A percentile compares a stretch with the other conserved stretches of the same genome.
phyloP scores from a whole-genome alignment of 257 asterid species.

The Rauvolfia tetraphylla region DNA sequence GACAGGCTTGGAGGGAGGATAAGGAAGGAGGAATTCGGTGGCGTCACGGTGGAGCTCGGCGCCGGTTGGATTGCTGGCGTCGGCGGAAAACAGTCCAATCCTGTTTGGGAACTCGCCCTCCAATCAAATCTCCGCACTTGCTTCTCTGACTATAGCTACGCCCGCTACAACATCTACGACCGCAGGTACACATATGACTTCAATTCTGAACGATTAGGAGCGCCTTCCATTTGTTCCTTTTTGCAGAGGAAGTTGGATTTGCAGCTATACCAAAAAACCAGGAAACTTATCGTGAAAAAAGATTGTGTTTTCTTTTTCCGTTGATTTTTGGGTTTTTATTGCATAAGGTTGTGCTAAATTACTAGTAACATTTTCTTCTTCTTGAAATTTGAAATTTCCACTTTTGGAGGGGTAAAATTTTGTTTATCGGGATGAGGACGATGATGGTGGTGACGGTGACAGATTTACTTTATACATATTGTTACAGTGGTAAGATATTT shows the following conservation, averaged over 20 bases:
- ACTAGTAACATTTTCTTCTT: background rate
- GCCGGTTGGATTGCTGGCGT: conserved; percentile 99
- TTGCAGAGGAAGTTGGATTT: too few relatives aligned
- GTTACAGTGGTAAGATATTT: conserved; percentile 68
- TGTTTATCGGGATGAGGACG: background rate
- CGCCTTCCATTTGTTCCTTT: background rate
- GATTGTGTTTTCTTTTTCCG: background rate
- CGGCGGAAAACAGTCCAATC: conserved; percentile 74
- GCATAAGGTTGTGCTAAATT: background rate
- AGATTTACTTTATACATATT: background rate
- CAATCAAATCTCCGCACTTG: conserved; percentile 60
- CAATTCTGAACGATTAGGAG: background rate
- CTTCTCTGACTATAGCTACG: conserved; percentile 84
- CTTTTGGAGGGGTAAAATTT: background rate
- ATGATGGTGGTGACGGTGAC: background rate
- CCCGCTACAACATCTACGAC: conserved; percentile 89
- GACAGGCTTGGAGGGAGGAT: conserved; percentile 81
- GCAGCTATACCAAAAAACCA: too few relatives aligned
- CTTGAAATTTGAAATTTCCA: background rate
- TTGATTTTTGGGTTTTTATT: too few relatives aligned
- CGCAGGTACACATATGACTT: conserved; percentile 39
- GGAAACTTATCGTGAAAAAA: background rate
- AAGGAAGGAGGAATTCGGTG: conserved; percentile 78
- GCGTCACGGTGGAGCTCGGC: conserved; percentile 87
- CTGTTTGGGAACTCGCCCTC: conserved; percentile 83